These are phyloP conservation scores for Ulmus americana DNA, from an alignment of 331 rosid species.

Conservation along the genomic window DNA sequence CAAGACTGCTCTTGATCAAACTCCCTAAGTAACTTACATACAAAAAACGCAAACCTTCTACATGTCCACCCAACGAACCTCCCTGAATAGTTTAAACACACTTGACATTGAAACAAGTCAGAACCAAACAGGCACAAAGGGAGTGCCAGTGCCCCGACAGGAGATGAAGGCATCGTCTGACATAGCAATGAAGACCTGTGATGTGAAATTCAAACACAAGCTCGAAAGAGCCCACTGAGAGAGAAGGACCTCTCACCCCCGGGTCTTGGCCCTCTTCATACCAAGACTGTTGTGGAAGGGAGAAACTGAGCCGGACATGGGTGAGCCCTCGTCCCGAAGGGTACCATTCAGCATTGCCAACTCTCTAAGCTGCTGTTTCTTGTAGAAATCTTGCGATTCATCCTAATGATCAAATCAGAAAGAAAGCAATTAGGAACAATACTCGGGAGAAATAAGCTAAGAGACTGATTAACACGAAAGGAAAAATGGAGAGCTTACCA, in stretches of 20 bases:
- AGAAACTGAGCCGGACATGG: conserved; percentile 88
- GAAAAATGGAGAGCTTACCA: conserved; percentile 35
- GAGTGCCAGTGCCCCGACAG: conserved; percentile 47
- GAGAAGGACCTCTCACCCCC: conserved; percentile 32
- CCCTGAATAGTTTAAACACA: conserved; percentile 31
- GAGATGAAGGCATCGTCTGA: conserved; percentile 30
- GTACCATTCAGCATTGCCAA: conserved; percentile 89
- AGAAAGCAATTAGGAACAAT: neutral
- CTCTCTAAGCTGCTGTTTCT: conserved; percentile 93
- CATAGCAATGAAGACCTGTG: conserved; percentile 21
- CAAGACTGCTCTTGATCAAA: conserved; percentile 19
- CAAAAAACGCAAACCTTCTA: conserved; percentile 18
- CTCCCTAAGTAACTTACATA: neutral
- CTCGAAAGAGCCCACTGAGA: conserved; percentile 27
- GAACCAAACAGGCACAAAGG: conserved; percentile 27
- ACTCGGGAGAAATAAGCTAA: neutral
- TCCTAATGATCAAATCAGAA: conserved; percentile 43
- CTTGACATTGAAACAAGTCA: conserved; percentile 31
- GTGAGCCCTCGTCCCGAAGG: conserved; percentile 92
- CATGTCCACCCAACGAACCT: conserved; percentile 9
- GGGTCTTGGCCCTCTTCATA: conserved; percentile 86
- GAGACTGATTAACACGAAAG: neutral
- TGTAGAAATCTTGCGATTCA: conserved; percentile 93
- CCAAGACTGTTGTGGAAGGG: conserved; percentile 97
- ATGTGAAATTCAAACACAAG: conserved; percentile 25